Evolutionary conservation across 2,329 filamentous ascomycete species (phyloP).

Genomic region (Hypoxylon sp.): DNA sequence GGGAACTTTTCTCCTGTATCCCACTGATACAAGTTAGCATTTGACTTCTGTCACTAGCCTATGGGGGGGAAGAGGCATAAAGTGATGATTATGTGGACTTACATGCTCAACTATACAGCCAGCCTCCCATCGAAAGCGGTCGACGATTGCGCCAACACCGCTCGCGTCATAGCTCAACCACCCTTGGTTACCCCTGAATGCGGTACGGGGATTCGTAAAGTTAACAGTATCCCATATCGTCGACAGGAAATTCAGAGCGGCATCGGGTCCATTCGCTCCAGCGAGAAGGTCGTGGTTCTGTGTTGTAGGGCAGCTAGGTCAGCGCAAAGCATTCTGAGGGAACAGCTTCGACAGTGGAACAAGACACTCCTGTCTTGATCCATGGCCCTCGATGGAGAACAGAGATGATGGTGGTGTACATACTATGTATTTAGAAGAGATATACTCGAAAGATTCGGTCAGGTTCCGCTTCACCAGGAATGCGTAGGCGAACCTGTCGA

Average conservation of each 20-base stretch:
- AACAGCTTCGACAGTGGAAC: not conserved
- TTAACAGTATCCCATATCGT: conserved; percentile 35
- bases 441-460: conserved; percentile 44
- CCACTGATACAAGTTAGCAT: conserved; percentile 30
- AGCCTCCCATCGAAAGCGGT: conserved; percentile 43
- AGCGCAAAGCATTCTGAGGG: not conserved
- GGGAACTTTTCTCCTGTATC: conserved; percentile 37
- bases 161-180: conserved; percentile 40
- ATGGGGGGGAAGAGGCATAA: not conserved
- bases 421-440: conserved; percentile 40
- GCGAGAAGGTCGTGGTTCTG: conserved; percentile 44
- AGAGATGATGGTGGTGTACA: conserved; percentile 4
- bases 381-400: not conserved
- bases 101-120: conserved; percentile 48
- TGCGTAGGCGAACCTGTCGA: conserved; percentile 43
- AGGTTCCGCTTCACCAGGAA: conserved; percentile 45
- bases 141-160: conserved; percentile 38
- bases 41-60: not conserved
- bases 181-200: conserved; percentile 36
- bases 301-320: not conserved
- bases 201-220: conserved; percentile 34
- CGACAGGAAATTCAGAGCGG: conserved; percentile 35
- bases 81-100: conserved; percentile 9
- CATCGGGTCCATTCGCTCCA: conserved; percentile 34
- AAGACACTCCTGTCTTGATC: not conserved